Conservation (phyloP, 2,329 filamentous ascomycete genomes). For the Fusarium neocosmosporiellum region DNA sequence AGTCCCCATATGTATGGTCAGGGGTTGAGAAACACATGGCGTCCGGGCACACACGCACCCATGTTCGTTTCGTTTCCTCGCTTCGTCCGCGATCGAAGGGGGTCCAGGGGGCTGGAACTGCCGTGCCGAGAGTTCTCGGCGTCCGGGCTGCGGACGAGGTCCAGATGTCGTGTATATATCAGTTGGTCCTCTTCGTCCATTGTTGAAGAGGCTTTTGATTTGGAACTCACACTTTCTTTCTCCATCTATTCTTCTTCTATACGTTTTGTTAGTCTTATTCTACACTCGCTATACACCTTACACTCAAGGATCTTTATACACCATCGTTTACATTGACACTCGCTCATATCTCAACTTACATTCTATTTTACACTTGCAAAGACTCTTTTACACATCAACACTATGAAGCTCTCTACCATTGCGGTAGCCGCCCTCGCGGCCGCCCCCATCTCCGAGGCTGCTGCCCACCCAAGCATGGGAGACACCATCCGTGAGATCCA, state of each 20-base stretch:
- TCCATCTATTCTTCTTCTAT: constrained; percentile 15
- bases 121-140: constrained; percentile 33
- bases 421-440: constrained; percentile 36
- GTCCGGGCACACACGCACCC: constrained; percentile 14
- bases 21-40: constrained; percentile 15
- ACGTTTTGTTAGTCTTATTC: constrained; percentile 7
- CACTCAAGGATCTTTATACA: constrained; percentile 3
- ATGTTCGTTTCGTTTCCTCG: constrained; percentile 8
- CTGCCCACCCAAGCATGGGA: constrained; percentile 38
- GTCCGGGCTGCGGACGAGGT: not conserved
- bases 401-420: constrained; percentile 44
- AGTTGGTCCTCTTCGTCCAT: not conserved
- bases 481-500: constrained; percentile 38
- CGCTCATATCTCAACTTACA: not conserved
- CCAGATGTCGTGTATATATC: constrained; percentile 2
- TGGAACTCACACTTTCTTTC: constrained; percentile 10
- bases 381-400: not conserved
- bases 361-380: not conserved
- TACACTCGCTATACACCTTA: constrained; percentile 6
- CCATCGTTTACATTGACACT: constrained; percentile 4
- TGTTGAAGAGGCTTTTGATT: not conserved
- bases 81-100: constrained; percentile 7
- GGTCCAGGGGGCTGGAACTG: constrained; percentile 26
- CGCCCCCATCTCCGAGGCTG: constrained; percentile 25
- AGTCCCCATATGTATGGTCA: constrained; percentile 5